Conservation (phyloP, 2,329 filamentous ascomycete genomes). For the Calycina herbarum region DNA sequence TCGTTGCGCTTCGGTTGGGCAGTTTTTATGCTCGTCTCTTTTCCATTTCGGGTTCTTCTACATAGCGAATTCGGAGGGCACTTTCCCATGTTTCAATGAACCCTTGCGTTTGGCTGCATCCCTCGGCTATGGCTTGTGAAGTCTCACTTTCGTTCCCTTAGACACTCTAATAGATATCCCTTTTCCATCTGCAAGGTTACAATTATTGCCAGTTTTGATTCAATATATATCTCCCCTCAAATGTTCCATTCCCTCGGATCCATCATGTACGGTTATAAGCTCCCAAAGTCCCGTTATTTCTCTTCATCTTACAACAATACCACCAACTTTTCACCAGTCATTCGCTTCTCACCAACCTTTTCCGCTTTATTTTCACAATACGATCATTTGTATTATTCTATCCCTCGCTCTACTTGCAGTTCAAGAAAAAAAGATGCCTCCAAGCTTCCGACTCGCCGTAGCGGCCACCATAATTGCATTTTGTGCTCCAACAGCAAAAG, state of each 20-base stretch:
- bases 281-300: not conserved
- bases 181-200: slow-evolving; percentile 2
- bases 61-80: not conserved
- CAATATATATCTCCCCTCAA: not conserved
- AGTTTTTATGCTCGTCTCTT: not conserved
- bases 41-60: not conserved
- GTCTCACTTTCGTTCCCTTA: slow-evolving; percentile 2
- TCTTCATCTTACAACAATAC: not conserved
- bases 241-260: not conserved
- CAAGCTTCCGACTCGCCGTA: slow-evolving; percentile 3
- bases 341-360: not conserved
- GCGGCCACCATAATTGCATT: slow-evolving; percentile 13
- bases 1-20: no score
- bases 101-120: not conserved
- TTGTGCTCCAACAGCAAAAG: not conserved
- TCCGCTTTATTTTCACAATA: not conserved
- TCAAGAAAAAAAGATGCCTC: slow-evolving; percentile 3
- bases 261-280: not conserved
- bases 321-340: not conserved
- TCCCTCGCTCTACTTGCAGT: not conserved
- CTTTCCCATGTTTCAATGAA: not conserved
- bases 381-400: not conserved
- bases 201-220: not conserved
- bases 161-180: not conserved
- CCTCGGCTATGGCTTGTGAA: slow-evolving; percentile 1